These are phyloP conservation scores for Pestalotiopsis sp. DNA, from an alignment of 2,329 filamentous ascomycete species.

Conservation along the genomic window DNA sequence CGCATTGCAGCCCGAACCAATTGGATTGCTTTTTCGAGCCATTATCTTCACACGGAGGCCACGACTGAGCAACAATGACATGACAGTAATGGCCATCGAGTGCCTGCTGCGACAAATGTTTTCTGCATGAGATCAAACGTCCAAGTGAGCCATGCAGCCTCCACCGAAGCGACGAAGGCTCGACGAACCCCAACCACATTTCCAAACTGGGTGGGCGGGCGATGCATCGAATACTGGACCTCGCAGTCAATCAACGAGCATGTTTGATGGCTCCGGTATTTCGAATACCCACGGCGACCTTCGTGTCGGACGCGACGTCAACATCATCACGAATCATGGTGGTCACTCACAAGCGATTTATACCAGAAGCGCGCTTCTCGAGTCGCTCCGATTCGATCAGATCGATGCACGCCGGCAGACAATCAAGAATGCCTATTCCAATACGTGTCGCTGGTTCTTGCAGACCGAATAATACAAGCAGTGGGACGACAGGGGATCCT, in stretches of 20 bases:
- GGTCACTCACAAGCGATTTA: not conserved
- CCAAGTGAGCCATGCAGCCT: not conserved
- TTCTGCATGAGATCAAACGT: not conserved
- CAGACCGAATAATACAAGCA: not conserved
- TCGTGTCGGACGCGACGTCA: not conserved
- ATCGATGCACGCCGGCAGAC: not conserved
- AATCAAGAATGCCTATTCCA: not conserved
- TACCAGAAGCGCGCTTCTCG: not conserved
- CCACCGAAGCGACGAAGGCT: not conserved
- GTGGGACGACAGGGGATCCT: not conserved
- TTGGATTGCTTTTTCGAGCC: not conserved
- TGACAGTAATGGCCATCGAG: not conserved
- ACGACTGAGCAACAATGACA: not conserved
- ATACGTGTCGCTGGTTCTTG: not conserved
- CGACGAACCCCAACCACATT: not conserved
- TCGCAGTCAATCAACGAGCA: not conserved
- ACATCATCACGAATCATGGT: not conserved
- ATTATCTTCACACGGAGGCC: not conserved
- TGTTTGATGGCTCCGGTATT: not conserved
- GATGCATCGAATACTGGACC: not conserved
- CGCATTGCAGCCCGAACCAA: not conserved
- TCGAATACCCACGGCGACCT: not conserved
- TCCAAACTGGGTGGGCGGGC: not conserved
- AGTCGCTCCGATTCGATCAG: not conserved
- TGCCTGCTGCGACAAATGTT: not conserved